phyloP scores from a whole-genome alignment of 2,329 filamentous ascomycete species.

The Phaeosphaeriaceae sp. region DNA sequence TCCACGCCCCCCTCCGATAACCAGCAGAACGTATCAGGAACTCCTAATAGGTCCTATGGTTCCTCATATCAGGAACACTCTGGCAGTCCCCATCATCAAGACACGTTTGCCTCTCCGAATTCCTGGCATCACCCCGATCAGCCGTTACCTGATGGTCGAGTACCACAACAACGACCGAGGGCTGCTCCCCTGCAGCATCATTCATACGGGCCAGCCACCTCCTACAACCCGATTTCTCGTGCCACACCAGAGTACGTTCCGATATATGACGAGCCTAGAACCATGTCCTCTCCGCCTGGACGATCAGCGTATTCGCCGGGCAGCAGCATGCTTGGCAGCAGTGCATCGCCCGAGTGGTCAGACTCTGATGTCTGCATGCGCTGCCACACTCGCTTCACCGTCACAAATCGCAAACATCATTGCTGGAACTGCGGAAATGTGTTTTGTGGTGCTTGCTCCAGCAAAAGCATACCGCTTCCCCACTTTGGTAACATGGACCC shows the following conservation, averaged over 20 bases:
- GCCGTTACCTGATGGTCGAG: too few relatives aligned
- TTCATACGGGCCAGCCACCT: too few relatives aligned
- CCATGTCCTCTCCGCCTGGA: not conserved
- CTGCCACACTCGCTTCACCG: conserved; percentile 92
- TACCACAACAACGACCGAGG: too few relatives aligned
- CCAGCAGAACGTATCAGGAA: too few relatives aligned
- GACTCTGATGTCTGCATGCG: conserved; percentile 99
- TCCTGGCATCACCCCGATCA: too few relatives aligned
- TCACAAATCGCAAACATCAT: conserved; percentile 98
- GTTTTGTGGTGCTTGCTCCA: conserved; percentile 94
- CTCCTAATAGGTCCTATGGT: too few relatives aligned
- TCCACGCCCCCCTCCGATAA: too few relatives aligned
- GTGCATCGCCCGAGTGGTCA: conserved; percentile 93
- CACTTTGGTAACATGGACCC: conserved; percentile 91
- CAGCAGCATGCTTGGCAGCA: conserved; percentile 98
- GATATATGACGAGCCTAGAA: not conserved
- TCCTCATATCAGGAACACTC: too few relatives aligned
- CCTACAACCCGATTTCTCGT: not conserved
- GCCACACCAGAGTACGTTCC: not conserved
- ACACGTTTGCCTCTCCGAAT: too few relatives aligned
- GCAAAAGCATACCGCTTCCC: conserved; percentile 84
- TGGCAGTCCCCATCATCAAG: too few relatives aligned
- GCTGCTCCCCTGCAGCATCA: too few relatives aligned
- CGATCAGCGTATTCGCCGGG: too few relatives aligned
- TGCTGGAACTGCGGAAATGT: conserved; percentile 98